These are phyloP conservation scores for Truncatella angustata DNA, from an alignment of 2,329 filamentous ascomycete genomes.

Conservation along the genomic window DNA sequence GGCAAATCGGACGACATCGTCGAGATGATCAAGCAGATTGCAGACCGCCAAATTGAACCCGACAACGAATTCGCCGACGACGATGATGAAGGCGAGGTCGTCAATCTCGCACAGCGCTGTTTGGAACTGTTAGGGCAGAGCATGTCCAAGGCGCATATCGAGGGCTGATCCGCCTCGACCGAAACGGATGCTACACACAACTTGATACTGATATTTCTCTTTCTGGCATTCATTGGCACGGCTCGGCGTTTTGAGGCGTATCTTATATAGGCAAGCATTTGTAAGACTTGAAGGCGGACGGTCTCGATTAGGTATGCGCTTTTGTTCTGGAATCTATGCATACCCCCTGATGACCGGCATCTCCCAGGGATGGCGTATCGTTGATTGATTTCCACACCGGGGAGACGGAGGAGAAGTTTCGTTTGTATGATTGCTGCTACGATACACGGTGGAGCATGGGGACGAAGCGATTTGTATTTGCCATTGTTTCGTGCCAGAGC, in stretches of 20 bases:
- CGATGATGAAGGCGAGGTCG: constrained; percentile 89
- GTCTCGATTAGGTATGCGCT: constrained; percentile 10
- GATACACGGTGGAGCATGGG: not conserved
- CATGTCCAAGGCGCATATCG: constrained; percentile 76
- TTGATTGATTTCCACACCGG: constrained; percentile 11
- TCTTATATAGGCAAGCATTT: constrained; percentile 31
- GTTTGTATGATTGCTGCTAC: constrained; percentile 8
- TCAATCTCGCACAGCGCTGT: constrained; percentile 85
- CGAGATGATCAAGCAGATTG: constrained; percentile 86
- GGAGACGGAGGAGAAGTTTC: constrained; percentile 7
- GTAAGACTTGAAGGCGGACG: constrained; percentile 20
- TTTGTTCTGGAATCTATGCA: constrained; percentile 26
- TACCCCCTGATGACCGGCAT: constrained; percentile 21
- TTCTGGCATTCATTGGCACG: constrained; percentile 32
- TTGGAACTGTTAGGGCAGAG: constrained; percentile 80
- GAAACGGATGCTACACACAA: no score
- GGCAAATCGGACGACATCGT: constrained; percentile 89
- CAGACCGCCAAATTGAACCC: constrained; percentile 82
- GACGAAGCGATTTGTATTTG: constrained; percentile 1
- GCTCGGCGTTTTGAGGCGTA: constrained; percentile 42
- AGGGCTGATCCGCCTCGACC: no score
- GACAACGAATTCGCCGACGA: constrained; percentile 78
- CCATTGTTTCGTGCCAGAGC: not conserved
- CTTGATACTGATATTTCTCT: constrained; percentile 16
- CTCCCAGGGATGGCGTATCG: constrained; percentile 17